Evolutionary conservation across 176 grass and related monocot species (phyloP), one percentile per base, ranked within the genome.

Genomic region (Paspalum vaginatum): DNA sequence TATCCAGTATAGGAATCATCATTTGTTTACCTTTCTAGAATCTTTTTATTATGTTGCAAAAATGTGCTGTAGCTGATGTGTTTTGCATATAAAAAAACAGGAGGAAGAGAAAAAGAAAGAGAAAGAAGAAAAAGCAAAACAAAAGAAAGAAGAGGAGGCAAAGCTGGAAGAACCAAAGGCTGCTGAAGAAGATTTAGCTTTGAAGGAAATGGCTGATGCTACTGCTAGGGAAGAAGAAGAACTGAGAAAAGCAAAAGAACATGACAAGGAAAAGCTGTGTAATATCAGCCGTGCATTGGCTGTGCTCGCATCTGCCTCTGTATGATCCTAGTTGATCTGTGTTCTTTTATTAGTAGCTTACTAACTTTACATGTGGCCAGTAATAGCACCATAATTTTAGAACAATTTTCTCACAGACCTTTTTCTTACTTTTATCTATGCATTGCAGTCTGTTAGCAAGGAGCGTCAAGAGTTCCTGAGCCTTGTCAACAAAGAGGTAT

Each of bases 401-500:
- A 57, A 80, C 57, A 80, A 70, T 25, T 24, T 27, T 76, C 6
- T 42, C 40, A 66, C 8, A 68, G 12, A 50, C 47, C 39, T 81
- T 79, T 48, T 62, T 50, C 53, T 84, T 66, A 45, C 20, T 68
- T 81, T 27, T 45, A 50, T 71, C 70, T 51, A 64, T 75, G 37
- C 52, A 25, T 84, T 91, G 88, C 93, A 99, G 96, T 99, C 96
- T 88, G 96, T 99, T 72, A 95, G 88, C 79, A 95, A 91, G 88
- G 96, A 99, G 57, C 90, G 93, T 38, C 93, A 99, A 79, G 93
- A 99, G 64, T 99, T 99, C 77, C 79, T 99, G 61, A 69, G 93
- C 82, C 93, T 99, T 82, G 96, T 99, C 60, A 93, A 95, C 81
- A 89, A 95, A 61, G 96, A 99, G 96, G 96, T 99, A 91, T 64